Base-by-base conservation (phyloP, 192 early-diverging fungal genomes). In the Coemansia sp. region DNA sequence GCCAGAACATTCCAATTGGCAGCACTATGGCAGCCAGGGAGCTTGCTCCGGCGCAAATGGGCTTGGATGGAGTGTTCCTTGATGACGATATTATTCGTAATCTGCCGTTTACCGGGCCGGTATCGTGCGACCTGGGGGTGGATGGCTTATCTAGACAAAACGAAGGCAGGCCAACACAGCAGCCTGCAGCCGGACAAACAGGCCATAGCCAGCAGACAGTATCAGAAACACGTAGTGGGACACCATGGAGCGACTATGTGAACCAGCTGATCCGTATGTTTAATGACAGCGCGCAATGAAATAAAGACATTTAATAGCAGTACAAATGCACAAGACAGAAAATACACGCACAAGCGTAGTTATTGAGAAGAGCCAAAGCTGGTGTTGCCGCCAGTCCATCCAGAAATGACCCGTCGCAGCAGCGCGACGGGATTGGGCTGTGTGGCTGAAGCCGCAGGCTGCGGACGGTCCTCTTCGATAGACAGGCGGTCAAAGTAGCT, bases 401-500 rank as follows among this genome's bases (percentile, higher is more conserved):
- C 71, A 1, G 71, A 74, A 23, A 74, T 64, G 15, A 74, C 71
- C 18, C 71, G 53, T 15, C 71, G 71, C 30, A 74, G 48, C 35
- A 74, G 36, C 0, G 65, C 61, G 33, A 44, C 57, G 0, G 61
- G 51, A 5, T 53, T 57, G 37, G 62, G 61, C 8, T 59, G 49
- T 3, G 55, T 45, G 14, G 53, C 56, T 2, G 72, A 59, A 8
- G 72, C 42, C 2, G 53, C 48, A 6, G 62, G 9, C 36, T 56
- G 57, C n/a, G 65, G 65, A n/a, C 65, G 46, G 11, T 43, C 31
- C 33, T 75, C 72, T 19, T 75, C 72, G 19, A 64, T 50, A 20
- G 72, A 75, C 20, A 68, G 61, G 31, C 72, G 65, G 28, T 75
- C 72, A 75, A 75, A 68, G 60, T 75, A 75, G 45, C 45, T 47